Evolutionary conservation across 2,329 filamentous ascomycete genomes (phyloP).

Genomic region (Aspergillus hortae): DNA sequence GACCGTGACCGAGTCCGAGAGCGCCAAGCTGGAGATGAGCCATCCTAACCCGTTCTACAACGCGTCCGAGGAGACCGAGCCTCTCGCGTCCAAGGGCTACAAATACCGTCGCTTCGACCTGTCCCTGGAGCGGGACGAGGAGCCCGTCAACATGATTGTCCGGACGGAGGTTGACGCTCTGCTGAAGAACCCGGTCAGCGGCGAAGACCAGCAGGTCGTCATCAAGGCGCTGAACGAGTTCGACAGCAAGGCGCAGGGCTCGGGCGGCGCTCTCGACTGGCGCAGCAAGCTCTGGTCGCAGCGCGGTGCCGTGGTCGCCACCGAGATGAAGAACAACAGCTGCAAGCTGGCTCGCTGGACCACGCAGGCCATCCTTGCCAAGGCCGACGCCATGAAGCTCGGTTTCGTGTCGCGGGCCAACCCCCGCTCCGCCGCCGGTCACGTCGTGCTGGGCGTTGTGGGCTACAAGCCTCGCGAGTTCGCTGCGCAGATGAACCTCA

Average conservation of each 20-base stretch:
- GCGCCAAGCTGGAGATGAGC: slow-evolving; percentile 74
- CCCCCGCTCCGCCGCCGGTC: slow-evolving; percentile 87
- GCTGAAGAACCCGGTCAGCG: slow-evolving; percentile 87
- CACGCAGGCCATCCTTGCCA: slow-evolving; percentile 91
- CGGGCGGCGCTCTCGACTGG: slow-evolving; percentile 95
- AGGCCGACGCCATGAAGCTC: slow-evolving; percentile 98
- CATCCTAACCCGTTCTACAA: slow-evolving; percentile 98
- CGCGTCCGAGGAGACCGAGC: slow-evolving; percentile 84
- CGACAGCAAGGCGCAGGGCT: slow-evolving; percentile 94
- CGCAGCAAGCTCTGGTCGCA: slow-evolving; percentile 89
- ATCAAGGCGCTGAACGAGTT: slow-evolving; percentile 99
- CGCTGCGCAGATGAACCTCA: slow-evolving; percentile 95
- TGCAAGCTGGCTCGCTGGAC: slow-evolving; percentile 99
- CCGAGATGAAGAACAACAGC: slow-evolving; percentile 99
- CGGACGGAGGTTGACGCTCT: slow-evolving; percentile 94
- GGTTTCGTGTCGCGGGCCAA: slow-evolving; percentile 94
- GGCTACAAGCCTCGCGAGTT: slow-evolving; percentile 99
- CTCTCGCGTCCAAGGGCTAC: slow-evolving; percentile 93
- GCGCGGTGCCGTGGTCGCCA: slow-evolving; percentile 94
- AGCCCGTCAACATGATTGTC: slow-evolving; percentile 88
- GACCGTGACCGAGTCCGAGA: slow-evolving; percentile 79
- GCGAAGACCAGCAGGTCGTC: slow-evolving; percentile 85
- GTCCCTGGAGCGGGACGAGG: slow-evolving; percentile 83
- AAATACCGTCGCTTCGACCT: slow-evolving; percentile 97
- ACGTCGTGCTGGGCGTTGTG: slow-evolving; percentile 91